Conservation (phyloP, 2,329 filamentous ascomycete genomes). For the Fusarium decemcellulare region DNA sequence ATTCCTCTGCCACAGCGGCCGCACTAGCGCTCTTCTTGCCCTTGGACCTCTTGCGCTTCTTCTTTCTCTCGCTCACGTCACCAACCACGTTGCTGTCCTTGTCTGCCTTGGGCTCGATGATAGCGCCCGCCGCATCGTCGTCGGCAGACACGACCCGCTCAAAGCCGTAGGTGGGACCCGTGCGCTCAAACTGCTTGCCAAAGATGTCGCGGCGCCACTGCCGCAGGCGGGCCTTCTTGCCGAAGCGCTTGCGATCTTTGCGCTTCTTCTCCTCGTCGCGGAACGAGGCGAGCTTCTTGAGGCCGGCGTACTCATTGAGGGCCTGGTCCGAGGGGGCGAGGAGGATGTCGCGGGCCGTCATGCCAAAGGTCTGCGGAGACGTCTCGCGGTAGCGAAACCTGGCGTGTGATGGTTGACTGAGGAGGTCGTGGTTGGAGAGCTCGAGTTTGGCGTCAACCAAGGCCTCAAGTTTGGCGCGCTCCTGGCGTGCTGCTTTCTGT, state of each 20-base stretch:
- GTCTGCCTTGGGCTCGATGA: constrained; percentile 44
- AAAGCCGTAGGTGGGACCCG: constrained; percentile 72
- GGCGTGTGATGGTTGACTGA: constrained; percentile 52
- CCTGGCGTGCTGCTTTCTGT: constrained; percentile 82
- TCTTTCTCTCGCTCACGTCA: constrained; percentile 55
- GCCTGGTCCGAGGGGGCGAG: constrained; percentile 86
- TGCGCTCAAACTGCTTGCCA: constrained; percentile 69
- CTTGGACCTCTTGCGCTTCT: constrained; percentile 68
- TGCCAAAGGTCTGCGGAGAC: constrained; percentile 89
- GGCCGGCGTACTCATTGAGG: constrained; percentile 90
- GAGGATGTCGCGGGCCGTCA: constrained; percentile 91
- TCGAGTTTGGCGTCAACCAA: constrained; percentile 87
- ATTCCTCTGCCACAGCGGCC: constrained; percentile 41
- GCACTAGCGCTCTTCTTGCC: constrained; percentile 54
- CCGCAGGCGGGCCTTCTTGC: constrained; percentile 91
- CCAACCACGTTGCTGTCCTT: constrained; percentile 48
- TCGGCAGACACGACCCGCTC: constrained; percentile 56
- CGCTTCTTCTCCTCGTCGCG: constrained; percentile 90
- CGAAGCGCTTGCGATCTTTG: constrained; percentile 87
- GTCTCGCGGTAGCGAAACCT: constrained; percentile 95
- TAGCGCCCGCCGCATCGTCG: constrained; percentile 43
- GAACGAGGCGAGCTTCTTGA: constrained; percentile 96
- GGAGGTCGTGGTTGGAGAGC: constrained; percentile 75
- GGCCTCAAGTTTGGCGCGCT: constrained; percentile 87
- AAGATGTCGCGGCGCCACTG: constrained; percentile 84